phyloP scores from a whole-genome alignment of 73 alveolate species.

The Stentor roeselii region DNA sequence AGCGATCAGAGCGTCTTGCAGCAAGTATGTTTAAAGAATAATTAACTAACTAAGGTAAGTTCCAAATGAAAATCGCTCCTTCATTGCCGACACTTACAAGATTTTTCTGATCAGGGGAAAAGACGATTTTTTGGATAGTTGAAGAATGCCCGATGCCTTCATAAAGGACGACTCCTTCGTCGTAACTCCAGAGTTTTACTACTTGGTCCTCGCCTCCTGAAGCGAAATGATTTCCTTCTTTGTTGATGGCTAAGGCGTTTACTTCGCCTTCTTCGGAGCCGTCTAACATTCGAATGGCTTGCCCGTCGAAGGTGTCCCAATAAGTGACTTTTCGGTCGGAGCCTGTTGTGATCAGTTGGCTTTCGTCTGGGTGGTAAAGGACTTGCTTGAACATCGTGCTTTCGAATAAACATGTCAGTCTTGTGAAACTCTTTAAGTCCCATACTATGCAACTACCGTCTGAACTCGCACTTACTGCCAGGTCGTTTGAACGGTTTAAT shows the following conservation, averaged over 20 bases:
- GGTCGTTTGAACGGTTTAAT: slow-evolving; percentile 70
- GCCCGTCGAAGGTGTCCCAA: slow-evolving; percentile 97
- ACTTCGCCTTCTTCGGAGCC: slow-evolving; percentile 99
- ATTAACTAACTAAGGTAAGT: slow-evolving; percentile 70
- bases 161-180: slow-evolving; percentile 69
- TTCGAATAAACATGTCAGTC: slow-evolving; percentile 96
- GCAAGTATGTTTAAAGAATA: not conserved
- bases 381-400: slow-evolving; percentile 97
- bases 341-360: slow-evolving; percentile 96
- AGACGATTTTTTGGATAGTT: slow-evolving; percentile 69
- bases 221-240: slow-evolving; percentile 95
- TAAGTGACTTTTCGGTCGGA: slow-evolving; percentile 91
- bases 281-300: slow-evolving; percentile 95
- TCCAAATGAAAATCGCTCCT: slow-evolving; percentile 98
- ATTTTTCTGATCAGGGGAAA: slow-evolving; percentile 84
- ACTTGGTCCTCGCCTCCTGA: slow-evolving; percentile 98
- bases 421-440: slow-evolving; percentile 87
- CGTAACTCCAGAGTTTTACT: slow-evolving; percentile 97
- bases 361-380: slow-evolving; percentile 97
- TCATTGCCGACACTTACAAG: slow-evolving; percentile 85
- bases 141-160: slow-evolving; percentile 95
- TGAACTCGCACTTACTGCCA: slow-evolving; percentile 96
- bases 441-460: slow-evolving; percentile 99
- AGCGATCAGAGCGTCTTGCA: not conserved
- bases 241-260: slow-evolving; percentile 95